A percentile compares a stretch with the other conserved stretches of the same genome.
Evolutionary conservation across 495 filamentous ascomycete species (phyloP).

Genomic region (Penicillium coffeae): DNA sequence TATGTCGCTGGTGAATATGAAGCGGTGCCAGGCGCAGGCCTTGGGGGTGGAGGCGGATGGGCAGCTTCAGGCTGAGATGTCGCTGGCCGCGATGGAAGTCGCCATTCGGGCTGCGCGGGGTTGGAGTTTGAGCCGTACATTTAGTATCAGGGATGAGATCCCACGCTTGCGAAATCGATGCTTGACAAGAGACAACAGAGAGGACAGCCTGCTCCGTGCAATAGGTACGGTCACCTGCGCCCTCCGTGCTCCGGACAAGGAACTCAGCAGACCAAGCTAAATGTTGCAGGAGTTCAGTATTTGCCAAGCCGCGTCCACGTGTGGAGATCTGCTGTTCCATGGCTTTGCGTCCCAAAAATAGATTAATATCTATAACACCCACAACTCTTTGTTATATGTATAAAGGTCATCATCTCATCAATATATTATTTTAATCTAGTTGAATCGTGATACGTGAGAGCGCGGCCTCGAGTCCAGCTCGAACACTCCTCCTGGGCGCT

Average conservation of each 20-base stretch:
- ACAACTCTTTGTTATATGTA: too few species aligned
- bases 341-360: not conserved
- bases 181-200: not conserved
- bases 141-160: not conserved
- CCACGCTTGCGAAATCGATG: not conserved
- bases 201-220: not conserved
- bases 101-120: slow-evolving; percentile 45
- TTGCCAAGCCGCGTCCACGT: not conserved
- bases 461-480: not conserved
- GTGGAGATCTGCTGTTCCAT: not conserved
- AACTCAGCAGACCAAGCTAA: too few species aligned
- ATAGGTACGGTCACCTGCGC: not conserved
- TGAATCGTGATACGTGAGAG: not conserved
- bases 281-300: too few species aligned
- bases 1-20: slow-evolving; percentile 41
- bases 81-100: slow-evolving; percentile 20
- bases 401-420: not conserved
- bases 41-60: slow-evolving; percentile 17
- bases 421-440: not conserved
- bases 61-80: slow-evolving; percentile 16
- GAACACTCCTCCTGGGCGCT: not conserved
- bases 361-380: not conserved
- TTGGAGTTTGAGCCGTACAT: slow-evolving; percentile 29
- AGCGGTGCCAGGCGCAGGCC: slow-evolving; percentile 15
- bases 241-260: too few species aligned